Evolutionary conservation across 805 yeast species (phyloP).

Genomic region (Schizosaccharomyces osmophilus): DNA sequence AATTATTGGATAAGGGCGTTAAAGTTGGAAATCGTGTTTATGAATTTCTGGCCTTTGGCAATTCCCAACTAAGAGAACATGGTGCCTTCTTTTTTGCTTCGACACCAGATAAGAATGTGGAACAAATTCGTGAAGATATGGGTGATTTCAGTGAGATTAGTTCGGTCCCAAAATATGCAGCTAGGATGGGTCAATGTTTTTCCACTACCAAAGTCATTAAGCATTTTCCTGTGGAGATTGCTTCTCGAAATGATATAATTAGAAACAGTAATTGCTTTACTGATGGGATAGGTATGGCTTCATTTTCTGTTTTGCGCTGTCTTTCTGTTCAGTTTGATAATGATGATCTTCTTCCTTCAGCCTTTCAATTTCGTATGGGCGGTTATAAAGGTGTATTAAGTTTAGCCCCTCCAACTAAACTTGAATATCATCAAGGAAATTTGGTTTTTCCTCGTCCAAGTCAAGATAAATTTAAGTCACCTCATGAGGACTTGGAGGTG

Average conservation of each 20-base stretch:
- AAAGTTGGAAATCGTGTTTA: background rate
- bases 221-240: slow-evolving; percentile 16
- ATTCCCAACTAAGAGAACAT: background rate
- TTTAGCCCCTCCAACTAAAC: background rate
- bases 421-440: slow-evolving; percentile 1
- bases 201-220: background rate
- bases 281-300: slow-evolving; percentile 5
- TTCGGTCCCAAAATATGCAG: background rate
- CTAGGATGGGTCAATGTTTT: slow-evolving; percentile 2
- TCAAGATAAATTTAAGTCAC: slow-evolving; percentile 3
- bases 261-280: slow-evolving; percentile 3
- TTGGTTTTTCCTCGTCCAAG: slow-evolving; percentile 1
- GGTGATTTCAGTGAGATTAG: background rate
- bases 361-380: slow-evolving; percentile 5
- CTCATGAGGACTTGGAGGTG: background rate
- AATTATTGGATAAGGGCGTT: background rate
- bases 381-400: slow-evolving; percentile 4
- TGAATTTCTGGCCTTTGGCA: background rate
- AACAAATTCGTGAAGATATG: background rate
- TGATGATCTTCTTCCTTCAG: slow-evolving; percentile 1
- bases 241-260: slow-evolving; percentile 3
- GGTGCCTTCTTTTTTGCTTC: background rate
- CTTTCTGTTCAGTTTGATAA: slow-evolving; percentile 1
- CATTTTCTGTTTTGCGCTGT: slow-evolving; percentile 3
- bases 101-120: background rate